These are phyloP conservation scores for Exophiala lecanii-corni DNA, from an alignment of 2,329 filamentous ascomycete species.

Conservation along the genomic window DNA sequence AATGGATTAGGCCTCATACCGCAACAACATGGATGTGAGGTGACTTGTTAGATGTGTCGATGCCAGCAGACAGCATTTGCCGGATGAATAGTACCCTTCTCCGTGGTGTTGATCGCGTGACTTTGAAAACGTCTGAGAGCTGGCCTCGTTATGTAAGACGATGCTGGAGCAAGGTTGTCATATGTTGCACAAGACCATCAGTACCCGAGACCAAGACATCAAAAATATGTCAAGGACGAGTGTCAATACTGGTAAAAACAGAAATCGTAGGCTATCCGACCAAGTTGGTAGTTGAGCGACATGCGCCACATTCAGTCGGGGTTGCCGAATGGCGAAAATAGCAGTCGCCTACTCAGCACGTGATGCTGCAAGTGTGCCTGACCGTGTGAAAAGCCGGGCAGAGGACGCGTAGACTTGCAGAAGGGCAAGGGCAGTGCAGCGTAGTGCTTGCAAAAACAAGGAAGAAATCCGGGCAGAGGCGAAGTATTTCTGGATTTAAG, in stretches of 20 bases:
- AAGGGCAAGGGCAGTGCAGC: background rate
- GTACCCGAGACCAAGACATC: constrained; percentile 12
- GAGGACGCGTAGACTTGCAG: constrained; percentile 9
- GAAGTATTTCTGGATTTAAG: constrained; percentile 13
- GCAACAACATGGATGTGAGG: constrained; percentile 3
- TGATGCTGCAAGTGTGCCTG: constrained; percentile 7
- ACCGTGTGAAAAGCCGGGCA: background rate
- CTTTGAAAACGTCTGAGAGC: too few species aligned
- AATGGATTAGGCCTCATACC: constrained; percentile 12
- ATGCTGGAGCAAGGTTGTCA: background rate
- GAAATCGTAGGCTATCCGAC: too few species aligned
- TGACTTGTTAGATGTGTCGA: too few species aligned
- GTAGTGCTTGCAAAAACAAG: constrained; percentile 1
- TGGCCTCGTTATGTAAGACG: background rate
- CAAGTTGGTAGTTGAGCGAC: constrained; percentile 5
- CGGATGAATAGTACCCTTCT: too few species aligned
- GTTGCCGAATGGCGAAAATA: constrained; percentile 16
- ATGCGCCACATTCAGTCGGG: constrained; percentile 20
- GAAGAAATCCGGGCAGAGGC: constrained; percentile 8
- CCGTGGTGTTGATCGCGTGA: too few species aligned
- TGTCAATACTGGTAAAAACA: too few species aligned
- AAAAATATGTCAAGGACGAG: background rate
- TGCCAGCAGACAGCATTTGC: too few species aligned
- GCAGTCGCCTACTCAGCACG: constrained; percentile 11
- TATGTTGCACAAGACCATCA: constrained; percentile 15